Percentiles rank a stretch among this genome's conserved stretches.
phyloP scores from a whole-genome alignment of 78 protist genomes.

The Speleostelium caveatum region DNA sequence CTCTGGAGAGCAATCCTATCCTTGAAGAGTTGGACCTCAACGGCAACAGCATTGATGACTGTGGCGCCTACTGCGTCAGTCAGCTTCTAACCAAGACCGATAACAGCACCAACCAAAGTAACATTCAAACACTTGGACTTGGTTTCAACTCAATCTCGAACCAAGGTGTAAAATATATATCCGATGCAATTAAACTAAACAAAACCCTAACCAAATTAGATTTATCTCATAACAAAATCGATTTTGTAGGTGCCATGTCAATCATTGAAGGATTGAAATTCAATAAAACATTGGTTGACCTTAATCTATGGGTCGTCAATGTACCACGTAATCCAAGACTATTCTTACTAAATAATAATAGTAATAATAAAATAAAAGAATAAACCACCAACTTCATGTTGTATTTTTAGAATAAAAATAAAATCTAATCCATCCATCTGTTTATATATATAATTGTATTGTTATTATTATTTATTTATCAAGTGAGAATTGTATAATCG shows the following conservation, averaged over 20 bases:
- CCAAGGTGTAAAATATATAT: not conserved
- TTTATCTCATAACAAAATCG: not conserved
- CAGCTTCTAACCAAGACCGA: not conserved
- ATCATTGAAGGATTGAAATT: slow-evolving; percentile 4
- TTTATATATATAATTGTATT: no score
- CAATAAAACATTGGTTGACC: slow-evolving; percentile 5
- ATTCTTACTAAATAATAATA: not conserved
- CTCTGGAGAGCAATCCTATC: not conserved
- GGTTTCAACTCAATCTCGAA: slow-evolving; percentile 16
- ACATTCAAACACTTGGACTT: not conserved
- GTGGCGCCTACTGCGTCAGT: not conserved
- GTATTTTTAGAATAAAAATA: no score
- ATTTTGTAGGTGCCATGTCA: not conserved
- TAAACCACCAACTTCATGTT: no score
- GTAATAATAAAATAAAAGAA: no score
- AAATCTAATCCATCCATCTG: no score
- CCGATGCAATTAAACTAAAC: slow-evolving; percentile 6
- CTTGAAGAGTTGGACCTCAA: slow-evolving; percentile 1
- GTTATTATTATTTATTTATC: not conserved
- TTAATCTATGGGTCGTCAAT: slow-evolving; percentile 5
- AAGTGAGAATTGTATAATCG: slow-evolving; percentile 61
- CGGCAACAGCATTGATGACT: not conserved
- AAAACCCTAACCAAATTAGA: slow-evolving; percentile 8
- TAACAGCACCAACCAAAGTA: no score
- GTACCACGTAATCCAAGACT: slow-evolving; percentile 18